These are phyloP conservation scores for Podila verticillata DNA, from an alignment of 192 early-diverging fungal genomes.

Conservation along the genomic window DNA sequence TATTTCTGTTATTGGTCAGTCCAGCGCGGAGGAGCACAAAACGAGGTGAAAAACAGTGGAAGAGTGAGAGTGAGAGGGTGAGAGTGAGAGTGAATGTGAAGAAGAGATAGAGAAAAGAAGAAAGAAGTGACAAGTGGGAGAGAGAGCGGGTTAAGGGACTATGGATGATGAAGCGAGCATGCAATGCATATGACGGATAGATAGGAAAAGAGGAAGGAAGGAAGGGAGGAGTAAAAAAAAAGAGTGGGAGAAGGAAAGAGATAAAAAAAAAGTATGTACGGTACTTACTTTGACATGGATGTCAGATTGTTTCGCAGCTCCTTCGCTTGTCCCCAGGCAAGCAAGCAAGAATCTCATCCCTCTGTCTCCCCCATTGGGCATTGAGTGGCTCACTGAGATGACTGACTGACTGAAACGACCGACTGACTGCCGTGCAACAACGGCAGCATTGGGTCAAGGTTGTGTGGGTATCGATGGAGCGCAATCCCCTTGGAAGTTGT, in stretches of 20 bases:
- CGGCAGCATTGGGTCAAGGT: too few species aligned
- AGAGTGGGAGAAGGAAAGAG: background rate
- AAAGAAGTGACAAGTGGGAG: background rate
- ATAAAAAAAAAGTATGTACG: background rate
- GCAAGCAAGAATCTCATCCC: too few species aligned
- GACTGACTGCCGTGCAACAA: too few species aligned
- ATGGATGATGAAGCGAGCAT: background rate
- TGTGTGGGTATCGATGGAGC: too few species aligned
- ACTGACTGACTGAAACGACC: too few species aligned
- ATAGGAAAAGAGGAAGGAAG: background rate
- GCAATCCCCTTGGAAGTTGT: too few species aligned
- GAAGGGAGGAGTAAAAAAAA: background rate
- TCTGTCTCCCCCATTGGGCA: too few species aligned
- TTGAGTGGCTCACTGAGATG: too few species aligned
- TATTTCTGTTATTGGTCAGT: background rate
- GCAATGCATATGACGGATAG: background rate
- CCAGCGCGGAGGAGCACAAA: constrained; percentile 1
- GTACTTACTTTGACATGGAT: background rate
- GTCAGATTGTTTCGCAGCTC: constrained; percentile 15
- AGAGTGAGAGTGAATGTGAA: background rate
- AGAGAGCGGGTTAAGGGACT: background rate
- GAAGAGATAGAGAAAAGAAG: background rate
- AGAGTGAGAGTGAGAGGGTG: background rate
- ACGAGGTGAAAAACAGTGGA: background rate
- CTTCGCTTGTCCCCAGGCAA: background rate